phyloP scores from a whole-genome alignment of 225 moss, liverwort and hornwort genomes.

The Climacium dendroides region DNA sequence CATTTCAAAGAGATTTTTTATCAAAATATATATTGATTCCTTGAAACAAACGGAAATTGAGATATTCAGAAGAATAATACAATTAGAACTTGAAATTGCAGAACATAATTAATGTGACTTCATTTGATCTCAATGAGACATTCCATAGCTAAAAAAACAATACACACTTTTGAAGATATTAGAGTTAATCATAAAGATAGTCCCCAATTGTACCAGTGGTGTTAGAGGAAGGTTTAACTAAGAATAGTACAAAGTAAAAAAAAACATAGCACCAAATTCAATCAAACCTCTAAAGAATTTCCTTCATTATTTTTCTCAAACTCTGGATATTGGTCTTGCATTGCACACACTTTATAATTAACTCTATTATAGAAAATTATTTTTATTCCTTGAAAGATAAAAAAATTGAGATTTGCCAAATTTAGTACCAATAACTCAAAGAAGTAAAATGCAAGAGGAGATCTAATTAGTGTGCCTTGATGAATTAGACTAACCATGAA shows the following conservation, averaged over 20 bases:
- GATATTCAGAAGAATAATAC: not conserved
- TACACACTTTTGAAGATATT: not conserved
- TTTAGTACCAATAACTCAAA: not conserved
- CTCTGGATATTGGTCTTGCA: too few relatives aligned
- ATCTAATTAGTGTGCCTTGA: not conserved
- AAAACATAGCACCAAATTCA: too few relatives aligned
- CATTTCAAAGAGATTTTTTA: too few relatives aligned
- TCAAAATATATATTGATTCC: too few relatives aligned
- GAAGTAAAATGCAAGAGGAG: not conserved
- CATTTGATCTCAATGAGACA: not conserved
- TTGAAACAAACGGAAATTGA: not conserved
- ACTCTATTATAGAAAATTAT: not conserved
- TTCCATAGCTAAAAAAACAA: not conserved
- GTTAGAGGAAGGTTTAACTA: too few relatives aligned
- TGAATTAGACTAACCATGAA: not conserved
- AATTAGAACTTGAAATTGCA: not conserved
- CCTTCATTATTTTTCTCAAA: too few relatives aligned
- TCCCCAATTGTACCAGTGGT: too few relatives aligned
- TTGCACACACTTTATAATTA: too few relatives aligned
- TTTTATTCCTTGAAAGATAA: not conserved
- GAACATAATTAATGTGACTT: not conserved
- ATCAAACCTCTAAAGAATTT: too few relatives aligned
- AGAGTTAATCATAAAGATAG: too few relatives aligned
- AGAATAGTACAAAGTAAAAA: too few relatives aligned
- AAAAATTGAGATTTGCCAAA: not conserved